Conservation (phyloP, 2,329 filamentous ascomycete genomes). For the Sporothrix luriei region DNA sequence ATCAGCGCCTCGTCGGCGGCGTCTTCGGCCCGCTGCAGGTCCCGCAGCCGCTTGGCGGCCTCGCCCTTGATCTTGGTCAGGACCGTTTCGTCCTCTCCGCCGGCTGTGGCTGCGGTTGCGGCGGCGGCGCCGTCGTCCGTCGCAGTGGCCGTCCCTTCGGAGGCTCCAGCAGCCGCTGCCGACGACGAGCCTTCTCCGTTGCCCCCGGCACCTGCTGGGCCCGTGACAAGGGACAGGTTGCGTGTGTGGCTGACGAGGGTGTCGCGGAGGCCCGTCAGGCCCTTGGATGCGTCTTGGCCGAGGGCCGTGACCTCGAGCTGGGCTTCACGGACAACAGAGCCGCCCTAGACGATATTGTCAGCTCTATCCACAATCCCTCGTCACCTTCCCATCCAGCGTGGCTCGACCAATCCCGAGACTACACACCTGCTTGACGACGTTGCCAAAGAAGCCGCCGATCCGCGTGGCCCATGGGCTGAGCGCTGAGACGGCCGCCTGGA, state of each 20-base stretch:
- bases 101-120: too few relatives aligned
- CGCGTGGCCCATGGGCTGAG: conserved; percentile 91
- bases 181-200: conserved; percentile 38
- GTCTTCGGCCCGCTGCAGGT: conserved; percentile 89
- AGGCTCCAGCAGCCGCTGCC: conserved; percentile 11
- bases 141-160: conserved; percentile 50
- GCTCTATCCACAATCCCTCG: background rate
- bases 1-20: conserved; percentile 93
- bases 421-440: conserved; percentile 83
- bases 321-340: conserved; percentile 79
- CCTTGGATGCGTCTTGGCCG: conserved; percentile 78
- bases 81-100: conserved; percentile 56
- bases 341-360: conserved; percentile 59
- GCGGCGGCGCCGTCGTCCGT: too few relatives aligned
- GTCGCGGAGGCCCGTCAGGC: conserved; percentile 70
- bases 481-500: conserved; percentile 94
- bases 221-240: conserved; percentile 65
- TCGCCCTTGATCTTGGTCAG: conserved; percentile 75
- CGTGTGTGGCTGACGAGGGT: conserved; percentile 73
- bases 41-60: conserved; percentile 80
- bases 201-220: conserved; percentile 38
- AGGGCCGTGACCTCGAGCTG: conserved; percentile 81
- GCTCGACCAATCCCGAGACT: conserved; percentile 6
- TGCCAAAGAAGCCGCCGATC: conserved; percentile 86
- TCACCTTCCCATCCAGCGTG: too few relatives aligned